Evolutionary conservation across 75 land plant genomes (phyloP), one percentile per base, ranked within the genome.

Genomic region (Pinus tabuliformis): DNA sequence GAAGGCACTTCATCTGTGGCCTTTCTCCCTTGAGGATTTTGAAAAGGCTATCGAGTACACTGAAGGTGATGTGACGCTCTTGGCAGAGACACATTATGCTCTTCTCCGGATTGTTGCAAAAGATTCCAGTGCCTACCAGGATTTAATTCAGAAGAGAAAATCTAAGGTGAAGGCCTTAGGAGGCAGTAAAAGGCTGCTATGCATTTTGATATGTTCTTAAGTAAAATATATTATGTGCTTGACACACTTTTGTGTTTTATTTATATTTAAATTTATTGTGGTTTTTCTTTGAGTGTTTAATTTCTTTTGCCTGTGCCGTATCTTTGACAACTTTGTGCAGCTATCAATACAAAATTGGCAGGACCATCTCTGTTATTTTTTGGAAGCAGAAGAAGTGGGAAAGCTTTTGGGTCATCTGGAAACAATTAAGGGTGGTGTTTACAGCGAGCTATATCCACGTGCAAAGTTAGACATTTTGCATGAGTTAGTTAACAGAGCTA

Each of bases 11-110:
- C 78, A 75, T 33, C 78, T 96, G 76, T 94, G 79, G 45, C 93
- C 95, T 62, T 96, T 91, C 80, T 78, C 93, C 39, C 81, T 96
- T 37, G 89, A 89, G 73, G 91, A 96, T 73, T 85, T 96, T 75
- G 97, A 92, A 70, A 89, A 87, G 76, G 92, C 97, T 9, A 70
- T 94, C 42, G 85, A 84, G 70, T 79, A 85, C 70, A 88, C 81
- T 77, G 95, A 90, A 2, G 84, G 87, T 54, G 84, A 85, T 71
- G 20, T 77, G 15, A 52, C 71, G 58, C 83, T 96, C 33, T 78
- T 94, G 68, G 76, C 79, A 56, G 99, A 96, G 80, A 49, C 79
- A 56, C 90, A 86, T 87, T 75, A 81, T 66, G 88, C 93, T 56
- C 75, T 96, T 64, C 84, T 96, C 21, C 76, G 83, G 30, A 75